A percentile compares a stretch with the other conserved stretches of the same genome.
Conservation (phyloP, 371 early-diverging fungal species). For the Chytridium lagenaria region DNA sequence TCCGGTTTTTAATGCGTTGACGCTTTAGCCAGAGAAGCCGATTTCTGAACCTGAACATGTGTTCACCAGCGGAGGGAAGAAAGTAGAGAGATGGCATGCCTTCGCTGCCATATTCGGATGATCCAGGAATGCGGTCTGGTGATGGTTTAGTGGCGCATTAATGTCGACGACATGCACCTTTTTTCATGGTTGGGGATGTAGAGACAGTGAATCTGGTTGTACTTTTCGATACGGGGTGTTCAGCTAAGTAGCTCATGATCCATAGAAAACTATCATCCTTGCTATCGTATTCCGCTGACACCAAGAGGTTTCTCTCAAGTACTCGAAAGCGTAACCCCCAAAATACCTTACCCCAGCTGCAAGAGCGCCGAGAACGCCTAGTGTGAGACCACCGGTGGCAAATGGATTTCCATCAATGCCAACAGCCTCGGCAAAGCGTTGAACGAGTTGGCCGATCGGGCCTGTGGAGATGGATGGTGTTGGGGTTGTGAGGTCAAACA, state of each 20-base stretch:
- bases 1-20: slow-evolving; percentile 54
- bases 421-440: background rate
- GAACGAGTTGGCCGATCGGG: background rate
- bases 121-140: no score
- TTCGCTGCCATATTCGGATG: no score
- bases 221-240: slow-evolving; percentile 61
- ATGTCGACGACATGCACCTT: no score
- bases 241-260: slow-evolving; percentile 68
- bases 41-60: slow-evolving; percentile 64
- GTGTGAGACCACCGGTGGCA: slow-evolving; percentile 2
- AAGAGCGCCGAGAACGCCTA: background rate
- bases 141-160: background rate
- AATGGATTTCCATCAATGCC: slow-evolving; percentile 1
- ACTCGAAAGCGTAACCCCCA: background rate
- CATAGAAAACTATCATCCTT: slow-evolving; percentile 65
- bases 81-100: slow-evolving; percentile 64
- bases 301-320: slow-evolving; percentile 61
- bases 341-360: slow-evolving; percentile 1
- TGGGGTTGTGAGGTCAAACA: no score
- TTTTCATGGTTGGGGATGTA: no score
- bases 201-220: slow-evolving; percentile 68
- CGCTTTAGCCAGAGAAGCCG: slow-evolving; percentile 64
- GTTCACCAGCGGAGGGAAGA: slow-evolving; percentile 69
- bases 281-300: slow-evolving; percentile 66
- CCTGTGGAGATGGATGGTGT: background rate